A percentile compares a stretch with the other conserved stretches of the same genome.
These are phyloP conservation scores for Pseudocercospora pini-densiflorae DNA, from an alignment of 2,329 filamentous ascomycete species.

Conservation along the genomic window DNA sequence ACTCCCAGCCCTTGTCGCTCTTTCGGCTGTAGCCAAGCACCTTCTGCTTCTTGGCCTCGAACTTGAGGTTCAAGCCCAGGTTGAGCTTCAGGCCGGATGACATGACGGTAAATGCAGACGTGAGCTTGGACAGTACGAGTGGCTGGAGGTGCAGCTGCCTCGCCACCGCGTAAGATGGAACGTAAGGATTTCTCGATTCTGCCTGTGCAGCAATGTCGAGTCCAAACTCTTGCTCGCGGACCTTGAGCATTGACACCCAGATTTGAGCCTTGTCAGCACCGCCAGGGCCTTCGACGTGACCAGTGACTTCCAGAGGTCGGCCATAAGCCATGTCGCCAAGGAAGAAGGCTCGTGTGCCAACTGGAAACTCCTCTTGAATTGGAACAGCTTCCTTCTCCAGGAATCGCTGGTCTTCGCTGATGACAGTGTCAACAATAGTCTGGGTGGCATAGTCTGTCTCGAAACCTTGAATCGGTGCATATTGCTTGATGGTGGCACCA, in stretches of 20 bases:
- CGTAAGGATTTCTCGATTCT: slow-evolving; percentile 74
- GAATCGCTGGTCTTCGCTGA: slow-evolving; percentile 91
- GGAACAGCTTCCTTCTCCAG: slow-evolving; percentile 86
- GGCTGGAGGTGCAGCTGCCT: slow-evolving; percentile 80
- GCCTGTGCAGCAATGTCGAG: slow-evolving; percentile 72
- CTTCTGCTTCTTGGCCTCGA: slow-evolving; percentile 93
- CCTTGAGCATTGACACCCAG: slow-evolving; percentile 72
- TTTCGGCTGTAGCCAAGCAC: slow-evolving; percentile 95
- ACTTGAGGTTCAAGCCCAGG: slow-evolving; percentile 93
- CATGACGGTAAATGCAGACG: slow-evolving; percentile 86
- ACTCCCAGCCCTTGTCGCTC: slow-evolving; percentile 88
- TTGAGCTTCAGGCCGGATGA: slow-evolving; percentile 85
- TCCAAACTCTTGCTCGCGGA: slow-evolving; percentile 80
- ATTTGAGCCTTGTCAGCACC: slow-evolving; percentile 74
- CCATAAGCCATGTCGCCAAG: slow-evolving; percentile 93
- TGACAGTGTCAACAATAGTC: slow-evolving; percentile 83
- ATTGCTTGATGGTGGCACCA: slow-evolving; percentile 91
- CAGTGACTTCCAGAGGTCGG: slow-evolving; percentile 80
- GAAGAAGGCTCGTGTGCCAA: slow-evolving; percentile 85
- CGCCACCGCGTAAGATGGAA: slow-evolving; percentile 86
- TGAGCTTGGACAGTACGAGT: slow-evolving; percentile 91
- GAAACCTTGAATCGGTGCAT: slow-evolving; percentile 80
- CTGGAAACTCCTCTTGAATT: slow-evolving; percentile 88
- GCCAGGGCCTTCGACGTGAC: slow-evolving; percentile 64
- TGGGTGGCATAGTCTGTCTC: slow-evolving; percentile 92